Percentiles rank a stretch among this genome's conserved stretches.
These are phyloP conservation scores for Cajanus cajan DNA, from an alignment of 306 rosid genomes.

Conservation along the genomic window DNA sequence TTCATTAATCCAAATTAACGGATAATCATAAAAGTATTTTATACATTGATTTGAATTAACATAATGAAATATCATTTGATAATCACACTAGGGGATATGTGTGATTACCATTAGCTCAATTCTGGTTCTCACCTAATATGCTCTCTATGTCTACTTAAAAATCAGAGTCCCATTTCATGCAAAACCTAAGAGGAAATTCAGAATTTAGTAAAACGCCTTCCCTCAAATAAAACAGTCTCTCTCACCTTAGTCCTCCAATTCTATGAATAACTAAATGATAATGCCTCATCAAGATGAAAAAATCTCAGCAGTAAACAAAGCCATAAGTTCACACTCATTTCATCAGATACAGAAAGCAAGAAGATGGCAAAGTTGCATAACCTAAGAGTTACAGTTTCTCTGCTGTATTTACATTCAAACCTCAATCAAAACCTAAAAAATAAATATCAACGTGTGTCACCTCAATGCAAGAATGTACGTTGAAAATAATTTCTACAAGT, in stretches of 20 bases:
- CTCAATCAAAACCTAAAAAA: background rate
- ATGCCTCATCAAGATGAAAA: slow-evolving; percentile 9
- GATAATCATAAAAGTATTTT: too few relatives aligned
- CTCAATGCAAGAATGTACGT: background rate
- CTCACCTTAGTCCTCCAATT: background rate
- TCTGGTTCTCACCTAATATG: background rate
- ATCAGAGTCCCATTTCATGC: background rate
- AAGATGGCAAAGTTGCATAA: background rate
- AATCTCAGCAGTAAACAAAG: background rate
- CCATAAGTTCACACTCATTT: background rate
- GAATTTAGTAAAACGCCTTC: background rate
- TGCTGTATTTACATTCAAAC: background rate
- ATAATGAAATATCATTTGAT: too few relatives aligned
- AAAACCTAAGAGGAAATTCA: background rate
- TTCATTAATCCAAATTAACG: too few relatives aligned
- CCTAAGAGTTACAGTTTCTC: background rate
- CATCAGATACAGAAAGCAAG: background rate
- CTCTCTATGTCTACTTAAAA: background rate
- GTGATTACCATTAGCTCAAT: background rate
- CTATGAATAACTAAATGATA: background rate
- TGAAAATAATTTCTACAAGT: background rate
- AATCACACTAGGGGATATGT: background rate
- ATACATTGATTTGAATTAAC: too few relatives aligned
- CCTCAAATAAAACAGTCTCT: background rate
- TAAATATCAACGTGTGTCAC: background rate